phyloP scores from a whole-genome alignment of 129 eudicot genomes.

The Dittrichia graveolens region DNA sequence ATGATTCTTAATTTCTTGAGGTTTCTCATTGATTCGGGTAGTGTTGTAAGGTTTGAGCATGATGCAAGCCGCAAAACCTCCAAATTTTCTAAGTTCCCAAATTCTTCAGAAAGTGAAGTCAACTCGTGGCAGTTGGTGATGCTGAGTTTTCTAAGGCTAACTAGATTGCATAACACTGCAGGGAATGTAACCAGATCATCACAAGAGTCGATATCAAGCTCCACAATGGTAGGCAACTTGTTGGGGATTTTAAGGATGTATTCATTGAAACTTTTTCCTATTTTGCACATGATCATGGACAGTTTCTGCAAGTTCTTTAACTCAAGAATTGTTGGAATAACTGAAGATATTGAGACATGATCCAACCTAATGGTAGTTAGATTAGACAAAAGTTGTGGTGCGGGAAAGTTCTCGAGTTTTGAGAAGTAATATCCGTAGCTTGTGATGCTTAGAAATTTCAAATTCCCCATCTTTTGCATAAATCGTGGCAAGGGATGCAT shows the following conservation, averaged over 20 bases:
- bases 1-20: constrained; percentile 19
- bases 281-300: constrained; percentile 45
- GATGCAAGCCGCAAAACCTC: constrained; percentile 35
- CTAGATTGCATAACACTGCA: constrained; percentile 9
- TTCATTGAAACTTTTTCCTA: constrained; percentile 22
- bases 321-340: constrained; percentile 15
- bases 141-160: constrained; percentile 32
- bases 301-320: constrained; percentile 40
- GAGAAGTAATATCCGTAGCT: constrained; percentile 44
- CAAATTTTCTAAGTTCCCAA: constrained; percentile 28
- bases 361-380: constrained; percentile 42
- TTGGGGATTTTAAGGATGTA: not conserved
- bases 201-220: constrained; percentile 47
- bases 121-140: constrained; percentile 39
- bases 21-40: constrained; percentile 37
- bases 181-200: constrained; percentile 37
- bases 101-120: constrained; percentile 26
- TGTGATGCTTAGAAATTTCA: constrained; percentile 47
- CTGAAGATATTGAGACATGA: constrained; percentile 37
- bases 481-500: constrained; percentile 38
- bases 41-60: constrained; percentile 28
- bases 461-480: constrained; percentile 26
- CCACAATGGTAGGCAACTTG: constrained; percentile 37
- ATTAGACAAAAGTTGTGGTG: constrained; percentile 20
- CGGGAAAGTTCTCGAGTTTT: constrained; percentile 30